Percentiles rank a stretch among this genome's conserved stretches.
Conservation (phyloP, 805 yeast species). For the Ogataea allantospora region DNA sequence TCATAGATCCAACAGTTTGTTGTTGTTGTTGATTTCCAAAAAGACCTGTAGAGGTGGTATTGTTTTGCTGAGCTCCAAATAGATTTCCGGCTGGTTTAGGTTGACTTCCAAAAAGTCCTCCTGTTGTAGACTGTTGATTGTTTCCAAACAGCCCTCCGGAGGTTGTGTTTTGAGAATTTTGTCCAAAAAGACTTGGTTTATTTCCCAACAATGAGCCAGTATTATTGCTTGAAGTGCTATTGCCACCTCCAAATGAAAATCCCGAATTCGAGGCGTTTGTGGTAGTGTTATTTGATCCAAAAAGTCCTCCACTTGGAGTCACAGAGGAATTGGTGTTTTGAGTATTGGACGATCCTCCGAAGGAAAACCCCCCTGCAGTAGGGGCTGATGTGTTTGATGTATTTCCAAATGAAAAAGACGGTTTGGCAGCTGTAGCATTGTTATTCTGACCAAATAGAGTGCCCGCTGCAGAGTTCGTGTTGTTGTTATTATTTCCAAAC, state of each 20-base stretch:
- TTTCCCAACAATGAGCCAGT: constrained; percentile 8
- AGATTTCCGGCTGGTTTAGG: background rate
- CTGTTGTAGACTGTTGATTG: constrained; percentile 18
- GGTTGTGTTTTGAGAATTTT: constrained; percentile 2
- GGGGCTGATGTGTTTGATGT: constrained; percentile 5
- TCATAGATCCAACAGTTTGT: constrained; percentile 31
- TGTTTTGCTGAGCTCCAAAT: constrained; percentile 15
- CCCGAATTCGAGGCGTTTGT: constrained; percentile 3
- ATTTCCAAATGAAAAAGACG: constrained; percentile 11
- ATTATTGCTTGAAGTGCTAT: constrained; percentile 10
- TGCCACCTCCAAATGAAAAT: constrained; percentile 11
- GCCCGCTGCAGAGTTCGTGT: constrained; percentile 18
- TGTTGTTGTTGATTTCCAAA: constrained; percentile 32
- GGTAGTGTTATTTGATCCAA: constrained; percentile 8
- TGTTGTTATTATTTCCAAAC: constrained; percentile 10
- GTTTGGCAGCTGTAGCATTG: constrained; percentile 6
- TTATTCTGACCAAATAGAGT: constrained; percentile 15
- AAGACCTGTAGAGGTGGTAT: constrained; percentile 6
- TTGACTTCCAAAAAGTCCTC: constrained; percentile 26
- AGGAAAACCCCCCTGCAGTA: constrained; percentile 12
- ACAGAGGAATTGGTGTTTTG: constrained; percentile 9
- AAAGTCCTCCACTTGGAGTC: constrained; percentile 10
- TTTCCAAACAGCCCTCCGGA: constrained; percentile 8
- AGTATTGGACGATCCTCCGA: constrained; percentile 10
- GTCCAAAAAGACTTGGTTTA: constrained; percentile 26